Conservation (phyloP, 345 rosid genomes). For the Populus alba region DNA sequence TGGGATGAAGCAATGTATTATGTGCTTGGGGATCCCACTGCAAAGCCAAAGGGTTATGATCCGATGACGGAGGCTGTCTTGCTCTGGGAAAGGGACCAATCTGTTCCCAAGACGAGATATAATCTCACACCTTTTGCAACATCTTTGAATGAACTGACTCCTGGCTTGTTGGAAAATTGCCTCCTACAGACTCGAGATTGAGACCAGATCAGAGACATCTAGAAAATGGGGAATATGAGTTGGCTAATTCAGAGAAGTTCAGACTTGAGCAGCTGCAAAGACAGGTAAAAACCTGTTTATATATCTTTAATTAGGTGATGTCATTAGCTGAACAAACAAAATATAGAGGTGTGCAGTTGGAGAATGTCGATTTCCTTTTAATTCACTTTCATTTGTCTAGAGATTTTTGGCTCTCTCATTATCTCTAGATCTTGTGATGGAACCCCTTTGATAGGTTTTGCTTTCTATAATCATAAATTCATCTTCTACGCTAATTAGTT, state of each 20-base stretch:
- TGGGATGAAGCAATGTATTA: constrained; percentile 99
- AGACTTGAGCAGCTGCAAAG: constrained; percentile 95
- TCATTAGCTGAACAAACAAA: not conserved
- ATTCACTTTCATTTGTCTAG: not conserved
- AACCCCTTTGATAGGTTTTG: not conserved
- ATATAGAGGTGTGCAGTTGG: not conserved
- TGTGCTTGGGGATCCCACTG: constrained; percentile 80
- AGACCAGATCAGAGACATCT: constrained; percentile 96
- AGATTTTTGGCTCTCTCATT: not conserved
- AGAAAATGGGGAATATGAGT: constrained; percentile 92
- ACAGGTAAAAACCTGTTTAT: constrained; percentile 56
- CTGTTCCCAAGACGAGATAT: constrained; percentile 84
- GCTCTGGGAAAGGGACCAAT: constrained; percentile 86
- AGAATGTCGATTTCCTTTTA: not conserved
- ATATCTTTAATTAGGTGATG: not conserved
- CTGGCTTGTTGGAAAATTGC: constrained; percentile 73
- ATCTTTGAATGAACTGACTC: constrained; percentile 82
- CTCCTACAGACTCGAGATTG: constrained; percentile 95
- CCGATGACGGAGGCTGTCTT: constrained; percentile 93
- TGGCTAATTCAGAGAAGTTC: constrained; percentile 89
- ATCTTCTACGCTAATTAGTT: not conserved
- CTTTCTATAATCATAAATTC: not conserved
- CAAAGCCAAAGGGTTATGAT: constrained; percentile 92
- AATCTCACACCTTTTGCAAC: constrained; percentile 88
- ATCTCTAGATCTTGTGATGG: not conserved